Evolutionary conservation across 2,329 filamentous ascomycete genomes (phyloP), one percentile per base, ranked within the genome.

Genomic region (Fusarium tuaranense): DNA sequence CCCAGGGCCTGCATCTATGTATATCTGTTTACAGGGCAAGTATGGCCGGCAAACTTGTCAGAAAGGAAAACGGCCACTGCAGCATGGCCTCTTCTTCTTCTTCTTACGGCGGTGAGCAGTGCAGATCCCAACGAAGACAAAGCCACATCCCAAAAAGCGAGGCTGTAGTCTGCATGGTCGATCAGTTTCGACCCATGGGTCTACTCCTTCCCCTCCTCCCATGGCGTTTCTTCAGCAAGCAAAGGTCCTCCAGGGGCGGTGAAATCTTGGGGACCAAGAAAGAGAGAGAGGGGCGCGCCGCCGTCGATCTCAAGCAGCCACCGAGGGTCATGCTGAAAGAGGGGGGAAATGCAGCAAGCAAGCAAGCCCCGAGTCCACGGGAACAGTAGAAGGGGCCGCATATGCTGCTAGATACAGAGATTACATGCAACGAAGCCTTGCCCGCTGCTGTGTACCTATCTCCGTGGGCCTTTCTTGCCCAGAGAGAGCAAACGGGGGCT

Each of bases 141-240:
- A 41, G 18, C 65, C 59, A 74, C 69, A 74, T 53, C 55, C 58
- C 32, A 6, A 60, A 38, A 67, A 73, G 72, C 64, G 72, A 75
- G 72, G 69, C 72, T 75, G 68, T 57, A 60, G 48, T 63, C 58
- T 69, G 39, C 59, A 65, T 69, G 69, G 59, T 41, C 32, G 62
- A 70, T 75, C 60, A 63, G 39, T 69, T 65, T 70, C 18, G 25
- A 4, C 61, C 39, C 41, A 44, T 22, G 41, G 39, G 41, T 44
- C 41, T 46, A 46, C 22, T 46, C n/a, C 22, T 2, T 55, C 46
- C 18, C 51, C 18, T 18, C 41, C 20, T 22, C 22, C 44, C 27
- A 64, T 38, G 62, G 53, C 60, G 68, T 39, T 51, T 67, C 41
- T 72, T 66, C 46, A 62, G 32, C 32, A 41, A 59, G 27, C 32